Percentiles rank a stretch among this genome's conserved stretches.
Evolutionary conservation across 2,329 filamentous ascomycete species (phyloP).

Genomic region (Phialemoniopsis sp.): DNA sequence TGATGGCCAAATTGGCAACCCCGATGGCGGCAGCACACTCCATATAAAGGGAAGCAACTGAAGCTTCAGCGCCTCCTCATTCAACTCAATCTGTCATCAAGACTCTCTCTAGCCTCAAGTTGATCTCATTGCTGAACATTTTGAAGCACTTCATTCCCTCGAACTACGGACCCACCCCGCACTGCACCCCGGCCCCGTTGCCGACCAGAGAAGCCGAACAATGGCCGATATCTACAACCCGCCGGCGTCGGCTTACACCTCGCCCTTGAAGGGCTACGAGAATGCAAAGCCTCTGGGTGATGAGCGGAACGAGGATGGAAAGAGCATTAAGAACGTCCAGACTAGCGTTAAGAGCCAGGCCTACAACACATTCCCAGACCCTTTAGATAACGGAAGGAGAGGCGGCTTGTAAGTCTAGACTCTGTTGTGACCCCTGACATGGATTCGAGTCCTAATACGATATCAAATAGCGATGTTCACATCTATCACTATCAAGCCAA

Average conservation of each 20-base stretch:
- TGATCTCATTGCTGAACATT: too few relatives aligned
- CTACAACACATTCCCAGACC: conserved; percentile 66
- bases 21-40: too few relatives aligned
- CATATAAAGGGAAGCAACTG: too few relatives aligned
- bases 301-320: conserved; percentile 67
- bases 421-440: neutral
- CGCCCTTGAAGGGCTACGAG: conserved; percentile 55
- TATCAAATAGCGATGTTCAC: conserved; percentile 62
- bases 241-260: conserved; percentile 36
- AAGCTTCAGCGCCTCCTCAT: too few relatives aligned
- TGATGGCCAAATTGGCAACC: too few relatives aligned
- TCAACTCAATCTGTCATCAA: too few relatives aligned
- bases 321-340: conserved; percentile 68
- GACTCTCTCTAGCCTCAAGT: too few relatives aligned
- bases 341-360: conserved; percentile 58
- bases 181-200: too few relatives aligned
- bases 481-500: conserved; percentile 75
- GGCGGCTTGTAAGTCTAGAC: conserved; percentile 63
- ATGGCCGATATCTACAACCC: conserved; percentile 12
- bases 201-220: neutral
- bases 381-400: conserved; percentile 59
- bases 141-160: too few relatives aligned
- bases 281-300: conserved; percentile 49
- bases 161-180: too few relatives aligned
- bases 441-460: neutral